These are phyloP conservation scores for Aspergillus olivimuriae DNA, from an alignment of 495 filamentous ascomycete species.

Conservation along the genomic window DNA sequence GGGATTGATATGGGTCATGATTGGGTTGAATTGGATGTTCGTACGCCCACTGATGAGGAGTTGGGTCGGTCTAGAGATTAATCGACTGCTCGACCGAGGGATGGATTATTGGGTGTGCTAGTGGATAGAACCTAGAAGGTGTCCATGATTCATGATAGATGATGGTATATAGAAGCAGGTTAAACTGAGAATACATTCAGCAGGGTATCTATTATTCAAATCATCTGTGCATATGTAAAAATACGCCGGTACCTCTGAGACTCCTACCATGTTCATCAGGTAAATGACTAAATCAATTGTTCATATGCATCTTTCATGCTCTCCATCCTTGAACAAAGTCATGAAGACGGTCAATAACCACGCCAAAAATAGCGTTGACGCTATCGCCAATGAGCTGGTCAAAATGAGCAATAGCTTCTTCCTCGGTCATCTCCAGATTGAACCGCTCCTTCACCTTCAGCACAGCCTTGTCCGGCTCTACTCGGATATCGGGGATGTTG, in stretches of 20 bases:
- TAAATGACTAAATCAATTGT: too few relatives aligned
- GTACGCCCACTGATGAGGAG: conserved; percentile 18
- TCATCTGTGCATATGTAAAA: not conserved
- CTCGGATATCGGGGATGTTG: conserved; percentile 89
- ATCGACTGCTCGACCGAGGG: too few relatives aligned
- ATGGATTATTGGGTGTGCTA: not conserved
- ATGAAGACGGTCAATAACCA: conserved; percentile 92
- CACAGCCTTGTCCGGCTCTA: conserved; percentile 89
- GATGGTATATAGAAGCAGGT: not conserved
- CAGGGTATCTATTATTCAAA: too few relatives aligned
- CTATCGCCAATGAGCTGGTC: conserved; percentile 85
- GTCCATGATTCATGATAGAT: too few relatives aligned
- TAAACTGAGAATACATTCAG: not conserved
- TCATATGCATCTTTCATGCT: conserved; percentile 38
- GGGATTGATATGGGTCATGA: conserved; percentile 11
- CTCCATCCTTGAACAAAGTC: conserved; percentile 88
- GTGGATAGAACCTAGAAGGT: too few relatives aligned
- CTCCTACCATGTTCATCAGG: too few relatives aligned
- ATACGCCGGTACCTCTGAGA: not conserved
- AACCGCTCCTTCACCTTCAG: conserved; percentile 93
- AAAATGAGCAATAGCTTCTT: conserved; percentile 83
- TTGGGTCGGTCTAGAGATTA: conserved; percentile 12
- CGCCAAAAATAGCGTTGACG: conserved; percentile 78
- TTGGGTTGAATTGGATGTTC: conserved; percentile 23
- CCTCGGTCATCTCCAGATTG: conserved; percentile 85